Conservation (phyloP, 495 filamentous ascomycete species). For the Neurospora tetraspora region DNA sequence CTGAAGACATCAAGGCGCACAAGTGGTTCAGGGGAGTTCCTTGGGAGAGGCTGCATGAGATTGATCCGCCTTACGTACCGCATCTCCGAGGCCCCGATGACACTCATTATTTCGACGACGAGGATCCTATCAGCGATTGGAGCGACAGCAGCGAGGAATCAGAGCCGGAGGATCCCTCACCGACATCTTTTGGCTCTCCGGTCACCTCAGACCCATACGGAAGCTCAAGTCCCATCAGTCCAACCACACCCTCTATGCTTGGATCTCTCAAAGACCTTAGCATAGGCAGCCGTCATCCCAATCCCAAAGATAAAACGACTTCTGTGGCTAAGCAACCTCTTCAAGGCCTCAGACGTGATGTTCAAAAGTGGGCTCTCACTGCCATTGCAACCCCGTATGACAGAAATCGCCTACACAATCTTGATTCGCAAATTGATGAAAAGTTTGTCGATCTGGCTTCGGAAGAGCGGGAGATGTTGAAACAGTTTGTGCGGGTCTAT, state of each 20-base stretch:
- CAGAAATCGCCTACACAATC: conserved; percentile 27
- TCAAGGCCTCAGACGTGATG: conserved; percentile 21
- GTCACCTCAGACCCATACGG: not conserved
- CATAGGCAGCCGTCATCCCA: not conserved
- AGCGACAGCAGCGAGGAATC: conserved; percentile 32
- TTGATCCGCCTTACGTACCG: conserved; percentile 68
- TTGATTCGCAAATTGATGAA: conserved; percentile 38
- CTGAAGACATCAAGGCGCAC: conserved; percentile 68
- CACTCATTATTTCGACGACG: conserved; percentile 83
- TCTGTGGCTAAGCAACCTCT: conserved; percentile 6
- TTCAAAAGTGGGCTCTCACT: conserved; percentile 29
- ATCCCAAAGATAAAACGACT: not conserved
- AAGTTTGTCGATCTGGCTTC: conserved; percentile 7
- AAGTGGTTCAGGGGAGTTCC: conserved; percentile 58
- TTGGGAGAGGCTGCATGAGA: conserved; percentile 59
- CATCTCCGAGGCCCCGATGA: conserved; percentile 60
- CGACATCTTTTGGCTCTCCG: not conserved
- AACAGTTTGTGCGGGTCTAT: conserved; percentile 18
- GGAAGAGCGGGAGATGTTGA: conserved; percentile 26
- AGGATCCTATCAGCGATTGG: conserved; percentile 53
- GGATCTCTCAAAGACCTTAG: not conserved
- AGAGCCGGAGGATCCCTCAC: conserved; percentile 17
- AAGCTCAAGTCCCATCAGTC: not conserved
- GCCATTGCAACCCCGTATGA: conserved; percentile 37
- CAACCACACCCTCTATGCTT: not conserved